phyloP scores from a whole-genome alignment of 1,139 yeast species.

The Suhomyces yuchorum region DNA sequence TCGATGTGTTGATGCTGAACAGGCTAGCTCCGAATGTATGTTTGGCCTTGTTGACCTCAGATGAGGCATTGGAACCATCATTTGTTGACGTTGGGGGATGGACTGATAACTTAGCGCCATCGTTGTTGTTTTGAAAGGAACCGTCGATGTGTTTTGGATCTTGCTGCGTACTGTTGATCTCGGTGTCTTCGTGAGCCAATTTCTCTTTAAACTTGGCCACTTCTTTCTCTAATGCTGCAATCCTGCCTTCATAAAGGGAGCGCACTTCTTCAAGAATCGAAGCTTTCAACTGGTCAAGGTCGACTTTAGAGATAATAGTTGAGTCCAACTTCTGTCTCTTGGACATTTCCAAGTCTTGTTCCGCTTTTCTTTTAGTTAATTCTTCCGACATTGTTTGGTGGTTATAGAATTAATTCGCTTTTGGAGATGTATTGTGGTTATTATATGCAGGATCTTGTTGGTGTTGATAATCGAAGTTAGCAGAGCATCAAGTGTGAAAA shows the following conservation, averaged over 20 bases:
- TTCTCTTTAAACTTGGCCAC: conserved; percentile 19
- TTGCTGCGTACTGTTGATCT: neutral
- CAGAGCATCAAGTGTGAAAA: neutral
- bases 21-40: conserved; percentile 38
- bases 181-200: neutral
- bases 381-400: neutral
- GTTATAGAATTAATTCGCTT: neutral
- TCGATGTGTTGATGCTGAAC: conserved; percentile 24
- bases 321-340: conserved; percentile 3
- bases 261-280: conserved; percentile 10
- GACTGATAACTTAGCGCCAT: neutral
- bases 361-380: conserved; percentile 8
- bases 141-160: neutral
- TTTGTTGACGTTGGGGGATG: neutral
- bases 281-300: conserved; percentile 3
- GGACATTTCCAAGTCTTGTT: neutral
- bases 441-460: neutral
- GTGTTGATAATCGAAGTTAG: neutral
- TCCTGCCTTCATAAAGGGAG: conserved; percentile 22
- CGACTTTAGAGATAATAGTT: neutral
- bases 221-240: conserved; percentile 26
- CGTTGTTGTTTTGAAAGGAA: neutral
- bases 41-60: conserved; percentile 12
- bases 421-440: neutral
- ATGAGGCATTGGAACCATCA: neutral